phyloP scores from a whole-genome alignment of 768 basidiomycete genomes.

The Xanthoconium stramineum region DNA sequence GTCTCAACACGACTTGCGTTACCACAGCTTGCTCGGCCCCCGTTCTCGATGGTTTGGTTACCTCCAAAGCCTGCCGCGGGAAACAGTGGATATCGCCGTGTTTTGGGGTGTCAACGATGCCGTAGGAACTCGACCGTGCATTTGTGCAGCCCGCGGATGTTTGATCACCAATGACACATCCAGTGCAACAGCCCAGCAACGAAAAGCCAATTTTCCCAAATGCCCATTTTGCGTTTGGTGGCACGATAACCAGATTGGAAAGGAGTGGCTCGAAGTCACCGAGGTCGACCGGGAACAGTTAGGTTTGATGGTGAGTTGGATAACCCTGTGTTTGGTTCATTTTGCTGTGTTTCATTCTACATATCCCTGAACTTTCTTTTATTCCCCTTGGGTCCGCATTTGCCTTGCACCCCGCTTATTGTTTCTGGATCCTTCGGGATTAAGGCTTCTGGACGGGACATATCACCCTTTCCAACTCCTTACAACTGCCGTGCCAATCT shows the following conservation, averaged over 20 bases:
- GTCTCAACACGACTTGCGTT: constrained; percentile 10
- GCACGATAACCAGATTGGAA: constrained; percentile 31
- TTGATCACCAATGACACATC: constrained; percentile 5
- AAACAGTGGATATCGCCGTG: constrained; percentile 52
- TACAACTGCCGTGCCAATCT: constrained; percentile 1
- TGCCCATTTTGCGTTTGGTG: constrained; percentile 20
- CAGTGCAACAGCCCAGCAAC: neutral
- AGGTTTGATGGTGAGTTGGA: constrained; percentile 27
- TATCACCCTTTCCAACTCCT: constrained; percentile 8
- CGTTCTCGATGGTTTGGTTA: constrained; percentile 63
- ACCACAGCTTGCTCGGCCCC: constrained; percentile 44
- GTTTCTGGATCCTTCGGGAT: constrained; percentile 7
- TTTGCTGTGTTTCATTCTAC: neutral
- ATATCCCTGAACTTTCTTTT: constrained; percentile 1
- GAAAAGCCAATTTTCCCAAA: neutral
- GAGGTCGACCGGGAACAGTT: constrained; percentile 28
- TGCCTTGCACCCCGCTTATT: constrained; percentile 13
- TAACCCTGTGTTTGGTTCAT: constrained; percentile 5
- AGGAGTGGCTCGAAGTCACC: constrained; percentile 33
- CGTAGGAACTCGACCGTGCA: constrained; percentile 15
- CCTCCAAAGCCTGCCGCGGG: constrained; percentile 57
- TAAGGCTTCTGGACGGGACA: constrained; percentile 7
- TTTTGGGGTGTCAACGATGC: constrained; percentile 49
- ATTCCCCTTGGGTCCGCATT: neutral
- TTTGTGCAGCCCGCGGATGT: constrained; percentile 16